Percentiles rank a stretch among this genome's conserved stretches.
phyloP scores from a whole-genome alignment of 169 alveolate species.

The Babesia sp. region DNA sequence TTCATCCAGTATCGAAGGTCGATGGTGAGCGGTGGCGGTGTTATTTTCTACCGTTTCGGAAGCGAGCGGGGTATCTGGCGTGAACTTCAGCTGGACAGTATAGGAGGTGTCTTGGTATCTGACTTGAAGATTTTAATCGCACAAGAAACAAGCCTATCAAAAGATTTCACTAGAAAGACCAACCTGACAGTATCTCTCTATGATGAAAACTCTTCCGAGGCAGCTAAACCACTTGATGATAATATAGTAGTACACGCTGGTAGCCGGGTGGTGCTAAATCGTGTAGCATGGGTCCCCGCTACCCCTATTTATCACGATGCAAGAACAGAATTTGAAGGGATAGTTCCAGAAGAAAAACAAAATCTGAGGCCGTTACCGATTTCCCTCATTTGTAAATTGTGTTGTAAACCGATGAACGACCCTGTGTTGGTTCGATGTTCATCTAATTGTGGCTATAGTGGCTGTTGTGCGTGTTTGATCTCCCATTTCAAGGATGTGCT shows the following conservation, averaged over 20 bases:
- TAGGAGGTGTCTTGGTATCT: constrained; percentile 53
- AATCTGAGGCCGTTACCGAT: constrained; percentile 30
- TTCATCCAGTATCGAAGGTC: too few relatives aligned
- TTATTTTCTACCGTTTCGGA: constrained; percentile 65
- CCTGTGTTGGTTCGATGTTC: constrained; percentile 64
- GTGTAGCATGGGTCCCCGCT: constrained; percentile 64
- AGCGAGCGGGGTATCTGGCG: constrained; percentile 71
- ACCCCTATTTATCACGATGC: constrained; percentile 64
- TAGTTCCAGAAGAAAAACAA: constrained; percentile 20
- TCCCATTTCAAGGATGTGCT: constrained; percentile 25
- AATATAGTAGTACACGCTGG: constrained; percentile 60
- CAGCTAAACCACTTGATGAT: constrained; percentile 47
- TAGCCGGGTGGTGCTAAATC: constrained; percentile 45
- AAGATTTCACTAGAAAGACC: constrained; percentile 62
- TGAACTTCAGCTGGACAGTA: constrained; percentile 44
- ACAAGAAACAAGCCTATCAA: constrained; percentile 55
- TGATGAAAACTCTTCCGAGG: constrained; percentile 43
- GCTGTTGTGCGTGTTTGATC: constrained; percentile 48
- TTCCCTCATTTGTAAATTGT: constrained; percentile 60
- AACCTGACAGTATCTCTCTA: constrained; percentile 48
- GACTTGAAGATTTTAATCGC: constrained; percentile 64
- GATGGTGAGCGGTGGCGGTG: constrained; percentile 36
- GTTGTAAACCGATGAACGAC: constrained; percentile 44
- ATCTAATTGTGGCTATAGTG: constrained; percentile 59
- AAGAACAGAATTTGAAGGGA: constrained; percentile 38